Base-by-base conservation (phyloP, 176 grass and related monocot species). In the Oryza glumipatula region DNA sequence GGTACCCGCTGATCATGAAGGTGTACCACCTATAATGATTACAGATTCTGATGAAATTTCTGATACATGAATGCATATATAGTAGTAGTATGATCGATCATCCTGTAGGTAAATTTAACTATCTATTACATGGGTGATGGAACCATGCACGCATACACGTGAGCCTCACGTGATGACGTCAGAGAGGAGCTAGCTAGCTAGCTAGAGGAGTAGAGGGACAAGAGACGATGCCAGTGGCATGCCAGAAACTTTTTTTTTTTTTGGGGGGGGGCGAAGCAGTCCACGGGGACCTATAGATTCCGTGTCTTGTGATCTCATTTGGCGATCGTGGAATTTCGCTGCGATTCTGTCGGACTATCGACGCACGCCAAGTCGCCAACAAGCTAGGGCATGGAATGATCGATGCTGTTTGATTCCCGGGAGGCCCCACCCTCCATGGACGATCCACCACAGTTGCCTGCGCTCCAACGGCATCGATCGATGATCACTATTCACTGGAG, bases 401-500 rank as follows among this genome's bases (percentile, higher is more conserved):
- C 72, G 23, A 82, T 77, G 17, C 33, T 35, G 19, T 26, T 65
- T 46, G 3, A 17, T 13, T 46, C 11, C 5, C 3, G 17, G 35
- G 3, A 80, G 60, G 28, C 10, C 49, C 82, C 63, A 43, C 23
- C 9, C 23, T 13, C 11, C 70, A 87, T 45, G 70, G n/a, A 89
- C 64, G 77, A 81, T 38, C 64, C 15, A 22, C 48, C 70, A 36
- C 67, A 56, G 23, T 24, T 35, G 80, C 56, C 68, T 24, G 45
- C 23, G 7, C 75, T 84, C 68, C 86, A 58, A 73, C 68, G 28
- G 74, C 80, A 73, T 32, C 49, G 43, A 14, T 63, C 44, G 5
- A 39, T 5, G 5, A 39, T 5, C 19, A 11, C 14, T 68, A 28
- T 38, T 38, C 39, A 41, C 36, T 38, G 30, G 30, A 32, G 30